Conservation (phyloP, 1,284 basidiomycete species). For the Sphaerobolus stellatus region DNA sequence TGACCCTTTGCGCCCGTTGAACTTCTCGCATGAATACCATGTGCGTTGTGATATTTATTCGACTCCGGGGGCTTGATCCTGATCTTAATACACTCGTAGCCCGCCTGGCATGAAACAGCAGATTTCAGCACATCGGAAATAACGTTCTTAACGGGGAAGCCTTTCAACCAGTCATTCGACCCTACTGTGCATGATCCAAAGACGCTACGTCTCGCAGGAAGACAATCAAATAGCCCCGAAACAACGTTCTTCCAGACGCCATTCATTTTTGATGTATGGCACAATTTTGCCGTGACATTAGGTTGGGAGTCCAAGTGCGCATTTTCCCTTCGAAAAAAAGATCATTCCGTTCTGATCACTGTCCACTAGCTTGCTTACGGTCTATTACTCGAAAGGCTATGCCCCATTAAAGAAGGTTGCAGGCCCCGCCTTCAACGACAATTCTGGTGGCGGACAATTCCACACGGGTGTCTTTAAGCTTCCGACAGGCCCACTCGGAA, state of each 20-base stretch:
- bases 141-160: slow-evolving; percentile 17
- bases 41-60: slow-evolving; percentile 5
- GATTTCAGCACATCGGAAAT: slow-evolving; percentile 16
- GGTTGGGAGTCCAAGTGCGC: slow-evolving; percentile 45
- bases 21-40: slow-evolving; percentile 59
- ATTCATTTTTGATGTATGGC: slow-evolving; percentile 48
- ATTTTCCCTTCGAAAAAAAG: background rate
- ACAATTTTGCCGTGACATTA: slow-evolving; percentile 59
- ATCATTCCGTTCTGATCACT: background rate
- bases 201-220: slow-evolving; percentile 16
- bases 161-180: slow-evolving; percentile 17
- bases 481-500: slow-evolving; percentile 20
- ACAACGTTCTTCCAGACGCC: slow-evolving; percentile 49
- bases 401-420: slow-evolving; percentile 41
- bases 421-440: slow-evolving; percentile 18
- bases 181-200: slow-evolving; percentile 13
- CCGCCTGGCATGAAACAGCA: slow-evolving; percentile 18
- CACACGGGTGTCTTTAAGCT: slow-evolving; percentile 60
- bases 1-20: slow-evolving; percentile 46
- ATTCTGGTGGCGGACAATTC: slow-evolving; percentile 52
- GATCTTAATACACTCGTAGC: slow-evolving; percentile 5
- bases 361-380: slow-evolving; percentile 34
- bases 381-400: slow-evolving; percentile 49
- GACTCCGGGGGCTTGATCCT: background rate
- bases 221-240: slow-evolving; percentile 38